phyloP scores from a whole-genome alignment of 2,329 filamentous ascomycete species.

The Aspergillus piperis region DNA sequence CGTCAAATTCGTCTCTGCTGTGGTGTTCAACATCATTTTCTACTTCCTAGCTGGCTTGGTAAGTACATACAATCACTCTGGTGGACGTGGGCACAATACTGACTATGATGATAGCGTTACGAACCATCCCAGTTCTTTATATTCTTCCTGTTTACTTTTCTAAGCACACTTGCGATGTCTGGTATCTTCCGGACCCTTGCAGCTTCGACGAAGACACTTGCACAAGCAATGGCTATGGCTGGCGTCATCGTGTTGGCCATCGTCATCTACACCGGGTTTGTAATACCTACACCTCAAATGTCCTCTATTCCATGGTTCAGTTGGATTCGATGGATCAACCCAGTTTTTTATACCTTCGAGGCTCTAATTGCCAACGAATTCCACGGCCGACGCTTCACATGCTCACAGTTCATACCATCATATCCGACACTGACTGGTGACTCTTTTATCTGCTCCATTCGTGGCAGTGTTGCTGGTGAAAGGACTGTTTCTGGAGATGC shows the following conservation, averaged over 20 bases:
- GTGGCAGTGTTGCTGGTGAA: conserved; percentile 58
- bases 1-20: conserved; percentile 72
- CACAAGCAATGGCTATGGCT: conserved; percentile 62
- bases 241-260: conserved; percentile 57
- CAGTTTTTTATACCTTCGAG: conserved; percentile 67
- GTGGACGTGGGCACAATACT: neutral
- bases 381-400: conserved; percentile 58
- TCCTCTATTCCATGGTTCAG: conserved; percentile 59
- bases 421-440: conserved; percentile 49
- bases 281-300: conserved; percentile 61
- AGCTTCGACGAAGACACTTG: conserved; percentile 60
- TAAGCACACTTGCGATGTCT: conserved; percentile 59
- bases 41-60: conserved; percentile 84
- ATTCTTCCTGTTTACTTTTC: conserved; percentile 62
- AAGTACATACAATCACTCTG: conserved; percentile 9
- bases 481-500: conserved; percentile 61
- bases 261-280: conserved; percentile 68
- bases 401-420: conserved; percentile 50
- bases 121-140: conserved; percentile 60
- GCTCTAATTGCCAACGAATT: conserved; percentile 61
- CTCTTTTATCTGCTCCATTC: conserved; percentile 56
- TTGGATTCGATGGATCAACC: conserved; percentile 68
- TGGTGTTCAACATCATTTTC: conserved; percentile 75
- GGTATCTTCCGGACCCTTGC: conserved; percentile 62
- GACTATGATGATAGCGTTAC: conserved; percentile 31